Evolutionary conservation across 139 green algal genomes (phyloP).

Genomic region (Chlorella sp.): DNA sequence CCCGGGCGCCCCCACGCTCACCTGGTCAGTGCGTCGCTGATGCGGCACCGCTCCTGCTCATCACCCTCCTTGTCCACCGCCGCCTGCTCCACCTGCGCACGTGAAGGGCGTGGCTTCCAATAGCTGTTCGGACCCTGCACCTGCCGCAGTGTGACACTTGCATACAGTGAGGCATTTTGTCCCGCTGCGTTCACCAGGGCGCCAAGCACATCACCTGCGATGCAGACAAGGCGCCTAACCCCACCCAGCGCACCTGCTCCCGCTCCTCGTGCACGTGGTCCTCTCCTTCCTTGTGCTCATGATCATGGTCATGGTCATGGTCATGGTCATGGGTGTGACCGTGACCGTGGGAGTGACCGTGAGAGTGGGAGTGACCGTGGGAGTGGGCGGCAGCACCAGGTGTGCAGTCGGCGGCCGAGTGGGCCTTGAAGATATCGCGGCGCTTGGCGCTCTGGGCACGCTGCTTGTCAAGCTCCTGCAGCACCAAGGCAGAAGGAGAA

Average conservation of each 20-base stretch:
- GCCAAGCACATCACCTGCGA: too few relatives aligned
- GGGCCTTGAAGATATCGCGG: neutral
- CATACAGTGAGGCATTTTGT: too few relatives aligned
- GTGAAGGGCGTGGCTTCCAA: too few relatives aligned
- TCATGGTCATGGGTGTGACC: slow-evolving; percentile 2
- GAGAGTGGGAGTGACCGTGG: slow-evolving; percentile 4
- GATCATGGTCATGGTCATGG: too few relatives aligned
- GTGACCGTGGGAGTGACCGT: slow-evolving; percentile 11
- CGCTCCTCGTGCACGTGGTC: too few relatives aligned
- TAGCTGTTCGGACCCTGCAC: too few relatives aligned
- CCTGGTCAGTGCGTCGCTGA: neutral
- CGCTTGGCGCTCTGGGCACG: neutral
- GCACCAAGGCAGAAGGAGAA: neutral
- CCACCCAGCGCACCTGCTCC: too few relatives aligned
- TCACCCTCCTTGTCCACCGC: neutral
- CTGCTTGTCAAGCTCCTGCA: slow-evolving; percentile 26
- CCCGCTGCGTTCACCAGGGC: too few relatives aligned
- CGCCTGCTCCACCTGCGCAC: neutral
- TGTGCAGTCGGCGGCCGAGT: too few relatives aligned
- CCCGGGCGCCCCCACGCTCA: neutral
- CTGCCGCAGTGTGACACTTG: too few relatives aligned
- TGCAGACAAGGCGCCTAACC: too few relatives aligned
- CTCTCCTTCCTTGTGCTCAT: slow-evolving; percentile 5
- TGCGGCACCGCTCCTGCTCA: neutral
- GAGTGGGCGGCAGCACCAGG: neutral